These are phyloP conservation scores for Neofusicoccum umdonicola DNA, from an alignment of 2,329 filamentous ascomycete species.

Conservation along the genomic window DNA sequence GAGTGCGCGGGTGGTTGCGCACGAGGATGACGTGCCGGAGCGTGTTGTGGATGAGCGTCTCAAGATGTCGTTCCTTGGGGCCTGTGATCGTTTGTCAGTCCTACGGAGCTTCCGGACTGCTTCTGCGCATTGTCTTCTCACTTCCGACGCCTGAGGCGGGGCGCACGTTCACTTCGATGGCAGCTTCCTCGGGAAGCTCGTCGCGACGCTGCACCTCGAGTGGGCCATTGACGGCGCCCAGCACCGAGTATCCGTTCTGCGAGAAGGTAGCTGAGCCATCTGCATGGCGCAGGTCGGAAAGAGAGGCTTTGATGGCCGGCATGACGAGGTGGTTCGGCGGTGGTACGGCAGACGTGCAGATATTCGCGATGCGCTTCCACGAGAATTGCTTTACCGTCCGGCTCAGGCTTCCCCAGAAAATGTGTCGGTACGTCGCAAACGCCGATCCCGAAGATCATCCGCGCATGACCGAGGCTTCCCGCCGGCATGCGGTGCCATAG, in stretches of 20 bases:
- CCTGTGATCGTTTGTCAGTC: constrained; percentile 27
- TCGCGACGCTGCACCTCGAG: constrained; percentile 86
- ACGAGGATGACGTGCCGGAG: constrained; percentile 73
- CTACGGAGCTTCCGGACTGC: not conserved
- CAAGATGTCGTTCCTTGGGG: constrained; percentile 66
- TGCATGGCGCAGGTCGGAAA: constrained; percentile 59
- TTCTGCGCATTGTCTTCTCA: constrained; percentile 36
- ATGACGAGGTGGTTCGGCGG: not conserved
- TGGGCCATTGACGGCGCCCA: constrained; percentile 87
- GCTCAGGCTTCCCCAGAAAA: constrained; percentile 15
- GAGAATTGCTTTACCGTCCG: not conserved
- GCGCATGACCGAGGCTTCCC: constrained; percentile 10
- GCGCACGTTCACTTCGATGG: constrained; percentile 84
- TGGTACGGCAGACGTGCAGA: not conserved
- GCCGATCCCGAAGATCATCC: constrained; percentile 12
- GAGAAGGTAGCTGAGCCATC: constrained; percentile 80
- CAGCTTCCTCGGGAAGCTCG: constrained; percentile 86
- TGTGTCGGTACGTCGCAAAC: constrained; percentile 1
- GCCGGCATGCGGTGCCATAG: not conserved
- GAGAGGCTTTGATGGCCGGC: constrained; percentile 28
- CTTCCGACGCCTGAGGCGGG: constrained; percentile 82
- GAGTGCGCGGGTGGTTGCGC: constrained; percentile 70
- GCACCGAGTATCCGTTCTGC: constrained; percentile 72
- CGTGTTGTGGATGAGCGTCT: constrained; percentile 69
- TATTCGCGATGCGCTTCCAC: not conserved